These are phyloP conservation scores for Talaromyces sp. DNA, from an alignment of 2,329 filamentous ascomycete genomes.

Conservation along the genomic window DNA sequence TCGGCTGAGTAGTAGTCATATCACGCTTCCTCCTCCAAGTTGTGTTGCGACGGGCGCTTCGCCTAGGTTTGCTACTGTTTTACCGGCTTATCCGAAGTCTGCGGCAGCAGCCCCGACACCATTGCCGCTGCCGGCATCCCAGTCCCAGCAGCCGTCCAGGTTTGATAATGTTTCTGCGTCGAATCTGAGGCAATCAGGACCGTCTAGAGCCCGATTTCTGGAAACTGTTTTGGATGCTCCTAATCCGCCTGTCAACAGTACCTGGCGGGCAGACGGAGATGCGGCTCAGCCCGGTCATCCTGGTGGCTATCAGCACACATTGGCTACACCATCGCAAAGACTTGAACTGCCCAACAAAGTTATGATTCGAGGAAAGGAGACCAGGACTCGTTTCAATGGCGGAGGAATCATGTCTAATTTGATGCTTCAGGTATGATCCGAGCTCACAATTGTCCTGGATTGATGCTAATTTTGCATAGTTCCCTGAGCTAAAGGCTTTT, in stretches of 20 bases:
- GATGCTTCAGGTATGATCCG: conserved; percentile 35
- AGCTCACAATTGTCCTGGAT: not conserved
- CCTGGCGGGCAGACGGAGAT: conserved; percentile 1
- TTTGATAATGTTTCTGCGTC: not conserved
- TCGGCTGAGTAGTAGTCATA: not conserved
- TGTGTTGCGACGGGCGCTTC: conserved; percentile 4
- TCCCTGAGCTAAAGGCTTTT: conserved; percentile 37
- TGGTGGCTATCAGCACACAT: conserved; percentile 19
- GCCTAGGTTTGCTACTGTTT: conserved; percentile 5
- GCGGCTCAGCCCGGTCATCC: not conserved
- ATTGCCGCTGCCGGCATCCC: not conserved
- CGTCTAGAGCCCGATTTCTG: conserved; percentile 14
- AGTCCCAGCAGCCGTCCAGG: not conserved
- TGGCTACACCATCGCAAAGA: conserved; percentile 31
- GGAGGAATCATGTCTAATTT: conserved; percentile 40
- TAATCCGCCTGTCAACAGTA: conserved; percentile 4
- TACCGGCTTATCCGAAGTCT: conserved; percentile 1
- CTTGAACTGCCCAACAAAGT: conserved; percentile 34
- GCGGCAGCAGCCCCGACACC: not conserved
- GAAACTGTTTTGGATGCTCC: conserved; percentile 18
- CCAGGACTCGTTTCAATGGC: conserved; percentile 41
- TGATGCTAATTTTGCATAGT: conserved; percentile 25
- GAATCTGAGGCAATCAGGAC: conserved; percentile 1
- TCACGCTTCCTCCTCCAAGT: conserved; percentile 14
- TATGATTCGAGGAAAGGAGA: conserved; percentile 38